Evolutionary conservation across 768 basidiomycete species (phyloP), one percentile per base, ranked within the genome.

Genomic region (Sarcodon sp.): DNA sequence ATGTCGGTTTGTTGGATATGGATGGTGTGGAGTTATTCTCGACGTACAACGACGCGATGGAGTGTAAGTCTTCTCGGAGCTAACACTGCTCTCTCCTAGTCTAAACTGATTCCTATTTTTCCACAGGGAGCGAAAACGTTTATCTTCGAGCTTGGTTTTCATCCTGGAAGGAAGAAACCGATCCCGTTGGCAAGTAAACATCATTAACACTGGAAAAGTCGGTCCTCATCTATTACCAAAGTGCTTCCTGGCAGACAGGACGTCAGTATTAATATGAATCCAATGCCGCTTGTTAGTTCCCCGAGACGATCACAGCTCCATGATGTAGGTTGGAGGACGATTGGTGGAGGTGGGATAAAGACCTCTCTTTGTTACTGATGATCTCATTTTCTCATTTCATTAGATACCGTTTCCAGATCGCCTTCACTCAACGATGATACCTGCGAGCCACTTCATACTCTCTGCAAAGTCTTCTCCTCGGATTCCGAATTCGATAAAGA

Each of bases 71-170:
- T 16, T 50, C 15, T 31, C 35, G 10, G 13, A 8, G 13, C 21
- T 44, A 27, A 18, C 33, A 33, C 53, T 36, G 51, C 38, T 33
- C 15, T 18, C 34, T 43, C 55, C 15, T 36, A 1, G 9, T n/a
- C 13, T 13, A 3, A 35, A 47, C 39, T 45, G 47, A 45, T 27
- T 6, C 21, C 47, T 32, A 46, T 21, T 10, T n/a, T 31, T 39
- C 21, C 13, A 75, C 44, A 88, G 87, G 92, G 92, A 93, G 89
- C 0, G 92, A 97, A 66, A 97, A 97, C 64, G 85, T 79, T 0
- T 96, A 96, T 65, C 59, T 97, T 52, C 76, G 75, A 47, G 81
- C 85, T 7, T 87, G 84, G 85, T 84, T 85, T 53, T 67, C 69
- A 50, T 74, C 77, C 0, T 77, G 78, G 57, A 82, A 82, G 56